Base-by-base conservation (phyloP, 345 rosid species). In the Citrus australasica region DNA sequence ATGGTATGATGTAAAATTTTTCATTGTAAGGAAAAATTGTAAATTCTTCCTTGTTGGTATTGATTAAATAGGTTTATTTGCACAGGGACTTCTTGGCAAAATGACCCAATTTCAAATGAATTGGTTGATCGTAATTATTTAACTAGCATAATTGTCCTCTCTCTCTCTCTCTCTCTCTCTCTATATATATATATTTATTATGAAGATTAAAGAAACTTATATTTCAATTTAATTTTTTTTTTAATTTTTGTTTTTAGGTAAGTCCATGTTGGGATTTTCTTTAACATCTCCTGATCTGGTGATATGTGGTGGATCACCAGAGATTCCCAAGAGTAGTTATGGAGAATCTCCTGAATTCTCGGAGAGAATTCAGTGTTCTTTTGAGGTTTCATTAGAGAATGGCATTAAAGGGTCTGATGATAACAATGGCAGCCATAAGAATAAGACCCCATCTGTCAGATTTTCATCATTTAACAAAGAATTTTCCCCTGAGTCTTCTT, bases 331-430 rank as follows among this genome's bases (percentile, higher is more conserved):
- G 0, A 70, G 82, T 11, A 61, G 77, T 46, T 82, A 69, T 30
- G 87, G 74, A 69, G 86, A 82, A 77, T 89, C 94, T 16, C 88
- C 92, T 14, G 90, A 91, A 8, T 79, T 87, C 21, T 33, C 67
- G 69, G 62, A 82, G 30, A 81, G 67, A 51, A 77, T 33, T 14
- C 82, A 79, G 74, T 67, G 67, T 67, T 89, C 89, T 2, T 72
- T 87, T 74, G 95, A 95, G 85, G 89, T 96, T 73, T 96, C 98
- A 75, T 83, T 96, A 56, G 94, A 93, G 81, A 86, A 91, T 73
- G 97, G 98, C 55, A 86, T 93, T 61, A 76, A 85, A 58, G 89
- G 85, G 22, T 81, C 91, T 22, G 35, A 70, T 73, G 79, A 65
- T 2, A 76, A 78, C 30, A 70, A 76, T 30, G 67, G 51, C 40